These are phyloP conservation scores for Ustilago lituana DNA, from an alignment of 1,284 basidiomycete genomes.

Conservation along the genomic window DNA sequence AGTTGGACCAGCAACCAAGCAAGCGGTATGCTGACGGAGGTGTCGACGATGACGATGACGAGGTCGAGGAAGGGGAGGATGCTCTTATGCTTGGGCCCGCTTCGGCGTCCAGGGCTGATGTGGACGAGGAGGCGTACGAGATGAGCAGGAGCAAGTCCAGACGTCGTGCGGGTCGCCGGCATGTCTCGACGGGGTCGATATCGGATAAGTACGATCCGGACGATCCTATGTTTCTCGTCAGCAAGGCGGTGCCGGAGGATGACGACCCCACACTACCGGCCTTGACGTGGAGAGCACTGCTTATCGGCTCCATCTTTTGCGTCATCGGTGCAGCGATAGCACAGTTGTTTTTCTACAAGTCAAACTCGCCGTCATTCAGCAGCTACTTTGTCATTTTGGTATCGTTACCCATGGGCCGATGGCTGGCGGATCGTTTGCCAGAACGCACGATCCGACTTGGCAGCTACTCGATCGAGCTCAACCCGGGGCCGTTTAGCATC, in stretches of 20 bases:
- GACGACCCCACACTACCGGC: slow-evolving; percentile 72
- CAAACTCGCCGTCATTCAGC: slow-evolving; percentile 69
- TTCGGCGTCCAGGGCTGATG: slow-evolving; percentile 3
- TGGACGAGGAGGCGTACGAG: slow-evolving; percentile 36
- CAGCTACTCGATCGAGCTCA: slow-evolving; percentile 67
- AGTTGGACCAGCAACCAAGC: slow-evolving; percentile 13
- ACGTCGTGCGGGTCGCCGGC: slow-evolving; percentile 14
- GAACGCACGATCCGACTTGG: slow-evolving; percentile 61
- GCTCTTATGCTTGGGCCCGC: slow-evolving; percentile 51
- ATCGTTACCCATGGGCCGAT: slow-evolving; percentile 69
- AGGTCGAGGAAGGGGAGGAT: slow-evolving; percentile 32
- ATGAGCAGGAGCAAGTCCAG: slow-evolving; percentile 17
- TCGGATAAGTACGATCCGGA: slow-evolving; percentile 55
- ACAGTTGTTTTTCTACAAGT: slow-evolving; percentile 65
- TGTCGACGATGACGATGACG: slow-evolving; percentile 20
- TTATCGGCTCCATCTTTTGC: slow-evolving; percentile 72
- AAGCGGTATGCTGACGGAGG: slow-evolving; percentile 7
- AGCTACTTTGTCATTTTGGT: slow-evolving; percentile 72
- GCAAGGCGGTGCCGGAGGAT: slow-evolving; percentile 70
- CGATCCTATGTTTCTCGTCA: slow-evolving; percentile 56
- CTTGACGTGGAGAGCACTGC: slow-evolving; percentile 70
- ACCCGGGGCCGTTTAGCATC: slow-evolving; percentile 71
- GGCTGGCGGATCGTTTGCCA: slow-evolving; percentile 64
- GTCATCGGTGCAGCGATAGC: slow-evolving; percentile 70
- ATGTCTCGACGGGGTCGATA: slow-evolving; percentile 31